Conservation (phyloP, 2,329 filamentous ascomycete genomes). For the Geosmithia putterillii region DNA sequence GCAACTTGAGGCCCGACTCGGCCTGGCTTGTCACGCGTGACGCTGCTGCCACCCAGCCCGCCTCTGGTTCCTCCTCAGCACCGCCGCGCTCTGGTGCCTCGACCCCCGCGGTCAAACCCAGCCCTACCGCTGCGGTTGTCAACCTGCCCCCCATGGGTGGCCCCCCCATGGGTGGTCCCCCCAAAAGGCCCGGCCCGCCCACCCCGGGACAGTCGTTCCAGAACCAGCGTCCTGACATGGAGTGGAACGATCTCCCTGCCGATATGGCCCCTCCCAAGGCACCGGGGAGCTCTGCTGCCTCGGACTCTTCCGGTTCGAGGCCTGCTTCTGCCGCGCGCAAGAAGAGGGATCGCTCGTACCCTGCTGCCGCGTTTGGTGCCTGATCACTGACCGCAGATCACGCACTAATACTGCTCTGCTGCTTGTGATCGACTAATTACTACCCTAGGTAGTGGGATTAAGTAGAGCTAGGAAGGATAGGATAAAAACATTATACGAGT, state of each 20-base stretch:
- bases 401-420: no score
- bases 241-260: conserved; percentile 54
- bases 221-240: conserved; percentile 43
- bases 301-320: no score
- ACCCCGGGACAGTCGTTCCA: conserved; percentile 38
- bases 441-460: no score
- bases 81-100: not conserved
- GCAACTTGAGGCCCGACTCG: conserved; percentile 46
- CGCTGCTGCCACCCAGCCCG: conserved; percentile 18
- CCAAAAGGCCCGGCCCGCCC: conserved; percentile 8
- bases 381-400: no score
- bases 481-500: no score
- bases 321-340: conserved; percentile 38
- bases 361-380: conserved; percentile 46
- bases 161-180: conserved; percentile 1
- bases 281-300: conserved; percentile 13
- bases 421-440: no score
- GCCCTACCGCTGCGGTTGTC: conserved; percentile 16
- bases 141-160: conserved; percentile 14
- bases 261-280: conserved; percentile 37
- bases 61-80: conserved; percentile 5
- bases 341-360: conserved; percentile 50
- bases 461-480: no score
- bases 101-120: conserved; percentile 1
- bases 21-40: conserved; percentile 46